Evolutionary conservation across 306 rosid species (phyloP).

Genomic region (Cyamopsis tetragonoloba): DNA sequence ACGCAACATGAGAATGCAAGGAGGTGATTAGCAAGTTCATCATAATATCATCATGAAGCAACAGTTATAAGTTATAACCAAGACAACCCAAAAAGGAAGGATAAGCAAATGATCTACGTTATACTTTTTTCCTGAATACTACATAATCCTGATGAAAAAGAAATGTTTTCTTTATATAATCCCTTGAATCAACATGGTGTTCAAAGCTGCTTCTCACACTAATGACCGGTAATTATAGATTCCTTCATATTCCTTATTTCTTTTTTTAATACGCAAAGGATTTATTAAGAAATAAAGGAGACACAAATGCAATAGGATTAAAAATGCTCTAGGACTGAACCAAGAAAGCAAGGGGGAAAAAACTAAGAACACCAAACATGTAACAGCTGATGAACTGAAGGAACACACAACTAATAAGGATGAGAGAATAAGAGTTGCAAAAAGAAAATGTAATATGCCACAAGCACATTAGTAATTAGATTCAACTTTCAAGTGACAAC

Average conservation of each 20-base stretch:
- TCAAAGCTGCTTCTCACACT: background rate
- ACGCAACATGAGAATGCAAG: background rate
- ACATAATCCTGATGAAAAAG: background rate
- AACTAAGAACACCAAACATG: too few relatives aligned
- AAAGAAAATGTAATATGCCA: background rate
- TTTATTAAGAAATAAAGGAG: too few relatives aligned
- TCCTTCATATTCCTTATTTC: background rate
- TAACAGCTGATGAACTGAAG: too few relatives aligned
- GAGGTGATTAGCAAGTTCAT: background rate
- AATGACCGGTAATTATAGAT: background rate
- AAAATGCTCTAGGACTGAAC: too few relatives aligned
- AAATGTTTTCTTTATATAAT: background rate
- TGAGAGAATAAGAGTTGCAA: background rate
- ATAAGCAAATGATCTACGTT: background rate
- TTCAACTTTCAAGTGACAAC: background rate
- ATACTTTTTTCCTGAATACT: background rate
- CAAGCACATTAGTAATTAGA: too few relatives aligned
- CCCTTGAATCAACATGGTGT: background rate
- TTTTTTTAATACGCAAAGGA: too few relatives aligned
- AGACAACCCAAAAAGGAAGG: background rate
- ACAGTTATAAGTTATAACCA: background rate
- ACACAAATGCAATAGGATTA: too few relatives aligned
- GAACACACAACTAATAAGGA: too few relatives aligned
- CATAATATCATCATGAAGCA: background rate
- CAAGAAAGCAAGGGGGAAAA: too few relatives aligned